Evolutionary conservation across 352 stramenopile genomes (phyloP).

Genomic region (Phytophthora citrophthora): DNA sequence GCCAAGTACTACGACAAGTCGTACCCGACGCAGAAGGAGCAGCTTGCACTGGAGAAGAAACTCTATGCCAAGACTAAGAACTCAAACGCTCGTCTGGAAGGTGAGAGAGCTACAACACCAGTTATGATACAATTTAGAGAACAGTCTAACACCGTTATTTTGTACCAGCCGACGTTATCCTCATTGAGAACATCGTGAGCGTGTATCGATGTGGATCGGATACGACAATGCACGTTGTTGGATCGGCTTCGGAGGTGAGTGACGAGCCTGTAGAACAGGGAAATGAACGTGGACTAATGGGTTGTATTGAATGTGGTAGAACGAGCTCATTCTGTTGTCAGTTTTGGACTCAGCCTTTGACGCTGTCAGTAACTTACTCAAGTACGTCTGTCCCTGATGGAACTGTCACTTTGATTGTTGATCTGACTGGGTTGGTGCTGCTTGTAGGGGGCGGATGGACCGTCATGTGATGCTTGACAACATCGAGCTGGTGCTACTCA

Average conservation of each 20-base stretch:
- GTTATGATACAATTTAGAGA: not conserved
- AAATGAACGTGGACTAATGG: slow-evolving; percentile 8
- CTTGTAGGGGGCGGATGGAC: slow-evolving; percentile 78
- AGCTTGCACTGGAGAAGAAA: slow-evolving; percentile 91
- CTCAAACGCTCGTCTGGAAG: slow-evolving; percentile 84
- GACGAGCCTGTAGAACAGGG: not conserved
- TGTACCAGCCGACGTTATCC: slow-evolving; percentile 80
- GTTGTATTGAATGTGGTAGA: slow-evolving; percentile 47
- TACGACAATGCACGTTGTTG: slow-evolving; percentile 90
- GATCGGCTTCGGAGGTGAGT: slow-evolving; percentile 76
- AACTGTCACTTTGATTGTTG: not conserved
- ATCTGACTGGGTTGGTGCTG: slow-evolving; percentile 5
- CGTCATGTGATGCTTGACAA: slow-evolving; percentile 91
- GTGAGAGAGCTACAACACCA: slow-evolving; percentile 25
- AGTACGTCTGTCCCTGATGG: slow-evolving; percentile 49
- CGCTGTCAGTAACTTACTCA: slow-evolving; percentile 85
- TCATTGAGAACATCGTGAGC: slow-evolving; percentile 91
- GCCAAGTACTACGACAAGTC: slow-evolving; percentile 94
- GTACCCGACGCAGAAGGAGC: slow-evolving; percentile 86
- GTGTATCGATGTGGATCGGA: slow-evolving; percentile 90
- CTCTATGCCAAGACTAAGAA: slow-evolving; percentile 92
- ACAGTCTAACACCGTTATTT: slow-evolving; percentile 4
- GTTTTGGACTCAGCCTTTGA: slow-evolving; percentile 89
- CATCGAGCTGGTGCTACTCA: slow-evolving; percentile 91
- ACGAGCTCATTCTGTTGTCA: slow-evolving; percentile 89